A percentile compares a stretch with the other conserved stretches of the same genome.
Evolutionary conservation across 1,284 basidiomycete genomes (phyloP).

Genomic region (Ceraceosorus guamensis): DNA sequence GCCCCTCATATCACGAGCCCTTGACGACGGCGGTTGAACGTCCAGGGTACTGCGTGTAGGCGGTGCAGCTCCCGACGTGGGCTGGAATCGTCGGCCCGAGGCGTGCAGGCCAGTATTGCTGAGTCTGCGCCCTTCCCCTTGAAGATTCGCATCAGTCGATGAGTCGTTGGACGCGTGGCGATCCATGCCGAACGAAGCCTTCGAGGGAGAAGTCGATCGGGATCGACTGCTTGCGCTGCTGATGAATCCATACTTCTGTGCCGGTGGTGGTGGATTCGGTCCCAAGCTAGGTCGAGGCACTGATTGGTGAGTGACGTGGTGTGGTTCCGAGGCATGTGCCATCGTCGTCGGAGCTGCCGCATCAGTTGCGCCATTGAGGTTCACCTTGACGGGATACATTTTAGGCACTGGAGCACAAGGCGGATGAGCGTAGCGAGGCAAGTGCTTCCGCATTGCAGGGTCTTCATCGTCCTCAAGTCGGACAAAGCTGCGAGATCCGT

Average conservation of each 20-base stretch:
- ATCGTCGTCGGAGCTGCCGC: too few species aligned
- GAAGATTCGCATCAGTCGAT: background rate
- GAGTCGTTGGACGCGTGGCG: too few species aligned
- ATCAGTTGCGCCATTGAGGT: too few species aligned
- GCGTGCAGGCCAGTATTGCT: background rate
- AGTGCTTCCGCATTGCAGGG: too few species aligned
- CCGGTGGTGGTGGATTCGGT: conserved; percentile 2
- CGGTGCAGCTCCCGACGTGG: conserved; percentile 26
- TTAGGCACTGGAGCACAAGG: conserved; percentile 10
- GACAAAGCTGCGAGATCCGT: conserved; percentile 20
- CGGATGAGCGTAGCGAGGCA: conserved; percentile 13
- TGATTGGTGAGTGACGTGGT: conserved; percentile 10
- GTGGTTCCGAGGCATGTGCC: background rate
- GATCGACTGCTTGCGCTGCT: too few species aligned
- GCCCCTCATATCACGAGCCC: too few species aligned
- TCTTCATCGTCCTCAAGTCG: conserved; percentile 6
- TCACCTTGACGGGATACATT: conserved; percentile 3
- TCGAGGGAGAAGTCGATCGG: background rate
- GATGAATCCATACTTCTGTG: background rate
- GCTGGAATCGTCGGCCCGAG: conserved; percentile 15
- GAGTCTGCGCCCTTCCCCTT: background rate
- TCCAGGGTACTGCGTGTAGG: conserved; percentile 21
- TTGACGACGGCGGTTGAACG: background rate
- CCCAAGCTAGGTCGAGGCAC: conserved; percentile 2
- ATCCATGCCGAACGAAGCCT: background rate